Evolutionary conservation across 352 stramenopile species (phyloP).

Genomic region (Pythium monospermum): DNA sequence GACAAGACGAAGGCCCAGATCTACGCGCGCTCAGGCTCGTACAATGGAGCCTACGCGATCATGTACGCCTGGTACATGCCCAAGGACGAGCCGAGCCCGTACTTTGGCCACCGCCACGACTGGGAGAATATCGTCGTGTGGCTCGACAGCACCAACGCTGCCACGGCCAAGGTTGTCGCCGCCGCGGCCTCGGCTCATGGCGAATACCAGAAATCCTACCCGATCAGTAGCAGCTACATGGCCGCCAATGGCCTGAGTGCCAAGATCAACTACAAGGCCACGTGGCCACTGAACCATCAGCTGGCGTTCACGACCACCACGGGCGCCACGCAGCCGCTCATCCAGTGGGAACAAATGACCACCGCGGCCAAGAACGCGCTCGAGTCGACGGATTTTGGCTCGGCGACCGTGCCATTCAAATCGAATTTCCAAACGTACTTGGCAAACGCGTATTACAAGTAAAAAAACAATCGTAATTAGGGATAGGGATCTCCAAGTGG

Average conservation of each 20-base stretch:
- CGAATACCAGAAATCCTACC: conserved; percentile 14
- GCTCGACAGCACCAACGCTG: conserved; percentile 25
- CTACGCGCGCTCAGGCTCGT: conserved; percentile 25
- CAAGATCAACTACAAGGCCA: conserved; percentile 9
- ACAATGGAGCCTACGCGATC: conserved; percentile 22
- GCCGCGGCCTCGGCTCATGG: conserved; percentile 13
- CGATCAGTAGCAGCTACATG: conserved; percentile 4
- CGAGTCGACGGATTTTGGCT: conserved; percentile 7
- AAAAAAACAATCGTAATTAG: not conserved
- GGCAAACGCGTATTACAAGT: conserved; percentile 3
- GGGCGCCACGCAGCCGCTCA: not conserved
- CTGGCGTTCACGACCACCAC: conserved; percentile 1
- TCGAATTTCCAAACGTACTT: conserved; percentile 6
- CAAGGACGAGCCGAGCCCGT: conserved; percentile 29
- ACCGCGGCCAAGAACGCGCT: not conserved
- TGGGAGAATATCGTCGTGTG: conserved; percentile 38
- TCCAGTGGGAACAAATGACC: conserved; percentile 10
- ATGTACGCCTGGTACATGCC: conserved; percentile 41
- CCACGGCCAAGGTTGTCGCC: conserved; percentile 7
- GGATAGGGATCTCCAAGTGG: not conserved
- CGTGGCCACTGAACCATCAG: conserved; percentile 9
- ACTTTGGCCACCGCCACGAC: conserved; percentile 30
- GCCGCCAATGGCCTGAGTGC: conserved; percentile 2
- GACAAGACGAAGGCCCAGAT: conserved; percentile 20
- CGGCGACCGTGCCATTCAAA: conserved; percentile 7